A percentile compares a stretch with the other conserved stretches of the same genome.
phyloP scores from a whole-genome alignment of 2,329 filamentous ascomycete species.

The Trichoderma afroharzianum region DNA sequence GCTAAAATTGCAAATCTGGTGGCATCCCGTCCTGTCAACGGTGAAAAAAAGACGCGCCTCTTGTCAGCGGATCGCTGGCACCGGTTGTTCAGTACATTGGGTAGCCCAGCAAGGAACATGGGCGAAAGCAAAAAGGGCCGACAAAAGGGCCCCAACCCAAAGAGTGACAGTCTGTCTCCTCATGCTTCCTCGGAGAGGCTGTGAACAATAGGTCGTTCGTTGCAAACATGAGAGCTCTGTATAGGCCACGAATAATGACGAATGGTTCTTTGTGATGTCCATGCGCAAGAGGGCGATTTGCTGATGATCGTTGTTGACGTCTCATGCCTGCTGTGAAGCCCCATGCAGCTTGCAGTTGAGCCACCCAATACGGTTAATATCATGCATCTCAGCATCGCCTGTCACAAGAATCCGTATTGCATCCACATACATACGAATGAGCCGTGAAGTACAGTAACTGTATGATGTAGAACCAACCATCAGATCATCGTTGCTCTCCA shows the following conservation, averaged over 20 bases:
- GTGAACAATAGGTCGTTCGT: neutral
- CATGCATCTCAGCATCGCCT: neutral
- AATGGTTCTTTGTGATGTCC: neutral
- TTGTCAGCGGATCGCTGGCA: neutral
- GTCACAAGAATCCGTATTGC: neutral
- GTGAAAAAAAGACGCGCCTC: neutral
- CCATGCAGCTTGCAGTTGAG: neutral
- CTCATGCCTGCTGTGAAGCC: neutral
- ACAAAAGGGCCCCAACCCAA: constrained; percentile 1
- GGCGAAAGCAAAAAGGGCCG: constrained; percentile 11
- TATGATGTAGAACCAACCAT: neutral
- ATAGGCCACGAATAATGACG: neutral
- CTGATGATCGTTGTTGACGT: neutral
- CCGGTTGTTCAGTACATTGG: neutral
- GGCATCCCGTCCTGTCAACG: neutral
- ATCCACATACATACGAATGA: neutral
- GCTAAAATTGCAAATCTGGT: neutral
- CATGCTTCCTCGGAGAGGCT: neutral
- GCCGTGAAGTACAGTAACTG: neutral
- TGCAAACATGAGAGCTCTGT: neutral
- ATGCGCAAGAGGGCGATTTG: neutral
- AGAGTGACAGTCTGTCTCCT: neutral
- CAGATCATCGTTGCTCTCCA: neutral
- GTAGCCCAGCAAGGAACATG: neutral
- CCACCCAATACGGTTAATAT: constrained; percentile 1